A percentile compares a stretch with the other conserved stretches of the same genome.
Conservation (phyloP, 2,329 filamentous ascomycete genomes). For the Phialophora expanda region DNA sequence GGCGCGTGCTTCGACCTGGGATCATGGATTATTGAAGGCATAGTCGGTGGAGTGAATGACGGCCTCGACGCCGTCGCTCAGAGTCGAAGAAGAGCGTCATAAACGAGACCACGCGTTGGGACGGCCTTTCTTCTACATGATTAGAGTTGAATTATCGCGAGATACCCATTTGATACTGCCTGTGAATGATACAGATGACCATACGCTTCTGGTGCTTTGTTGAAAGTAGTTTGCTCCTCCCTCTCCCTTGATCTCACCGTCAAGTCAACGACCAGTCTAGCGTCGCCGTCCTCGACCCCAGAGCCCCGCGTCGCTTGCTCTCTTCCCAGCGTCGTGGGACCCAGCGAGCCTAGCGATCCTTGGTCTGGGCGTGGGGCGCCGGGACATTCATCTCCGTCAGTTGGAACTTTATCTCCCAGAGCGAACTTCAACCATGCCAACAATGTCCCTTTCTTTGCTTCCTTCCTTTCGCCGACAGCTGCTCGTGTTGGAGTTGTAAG, state of each 20-base stretch:
- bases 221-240: too few relatives aligned
- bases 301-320: not conserved
- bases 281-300: not conserved
- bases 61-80: conserved; percentile 47
- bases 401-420: conserved; percentile 20
- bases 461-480: conserved; percentile 72
- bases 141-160: not conserved
- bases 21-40: conserved; percentile 66
- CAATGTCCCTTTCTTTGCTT: conserved; percentile 30
- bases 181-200: not conserved
- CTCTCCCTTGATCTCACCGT: not conserved
- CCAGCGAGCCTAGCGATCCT: not conserved
- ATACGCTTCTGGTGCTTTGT: not conserved
- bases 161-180: conserved; percentile 2
- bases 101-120: conserved; percentile 42
- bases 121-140: not conserved
- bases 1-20: conserved; percentile 61
- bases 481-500: conserved; percentile 81
- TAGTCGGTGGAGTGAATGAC: conserved; percentile 71
- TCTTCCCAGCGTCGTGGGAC: not conserved
- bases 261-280: not conserved
- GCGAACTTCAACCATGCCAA: conserved; percentile 20
- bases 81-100: conserved; percentile 55
- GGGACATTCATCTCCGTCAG: conserved; percentile 4
- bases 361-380: conserved; percentile 21